phyloP scores from a whole-genome alignment of 2,329 filamentous ascomycete genomes.

The Aplosporella prunicola region DNA sequence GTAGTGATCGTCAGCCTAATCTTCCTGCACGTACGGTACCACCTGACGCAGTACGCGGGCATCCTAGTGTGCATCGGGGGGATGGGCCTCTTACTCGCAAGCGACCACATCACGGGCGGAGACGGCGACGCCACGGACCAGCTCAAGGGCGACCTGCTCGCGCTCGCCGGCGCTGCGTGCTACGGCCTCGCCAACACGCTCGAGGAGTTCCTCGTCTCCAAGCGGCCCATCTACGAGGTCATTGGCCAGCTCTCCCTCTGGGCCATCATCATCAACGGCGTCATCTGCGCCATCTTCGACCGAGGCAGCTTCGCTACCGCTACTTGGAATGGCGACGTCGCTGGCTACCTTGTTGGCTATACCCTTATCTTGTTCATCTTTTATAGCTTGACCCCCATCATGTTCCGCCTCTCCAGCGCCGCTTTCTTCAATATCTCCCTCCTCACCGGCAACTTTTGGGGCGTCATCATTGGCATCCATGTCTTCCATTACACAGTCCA shows the following conservation, averaged over 20 bases:
- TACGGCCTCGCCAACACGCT: constrained; percentile 88
- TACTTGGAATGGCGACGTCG: constrained; percentile 44
- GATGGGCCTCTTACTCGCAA: constrained; percentile 76
- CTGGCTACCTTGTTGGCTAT: constrained; percentile 81
- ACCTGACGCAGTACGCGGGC: constrained; percentile 70
- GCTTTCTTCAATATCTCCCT: constrained; percentile 96
- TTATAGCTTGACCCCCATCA: constrained; percentile 76
- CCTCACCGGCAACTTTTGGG: constrained; percentile 95
- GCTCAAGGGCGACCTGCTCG: constrained; percentile 88
- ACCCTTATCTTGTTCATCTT: constrained; percentile 76
- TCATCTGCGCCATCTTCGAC: constrained; percentile 87
- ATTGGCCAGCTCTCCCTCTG: constrained; percentile 84
- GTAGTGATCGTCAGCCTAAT: constrained; percentile 79
- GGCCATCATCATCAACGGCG: constrained; percentile 73
- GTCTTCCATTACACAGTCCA: constrained; percentile 75
- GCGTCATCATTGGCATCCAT: constrained; percentile 79
- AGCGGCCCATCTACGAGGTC: constrained; percentile 83
- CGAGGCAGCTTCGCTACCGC: constrained; percentile 53
- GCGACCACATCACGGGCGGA: constrained; percentile 78
- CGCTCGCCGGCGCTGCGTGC: constrained; percentile 75
- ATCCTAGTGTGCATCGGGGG: constrained; percentile 88
- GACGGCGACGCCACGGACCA: constrained; percentile 58
- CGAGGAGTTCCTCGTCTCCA: constrained; percentile 88
- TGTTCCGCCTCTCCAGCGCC: constrained; percentile 81
- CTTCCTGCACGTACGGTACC: constrained; percentile 81